Conservation (phyloP, 2,329 filamentous ascomycete genomes). For the Colletotrichum simmondsii region DNA sequence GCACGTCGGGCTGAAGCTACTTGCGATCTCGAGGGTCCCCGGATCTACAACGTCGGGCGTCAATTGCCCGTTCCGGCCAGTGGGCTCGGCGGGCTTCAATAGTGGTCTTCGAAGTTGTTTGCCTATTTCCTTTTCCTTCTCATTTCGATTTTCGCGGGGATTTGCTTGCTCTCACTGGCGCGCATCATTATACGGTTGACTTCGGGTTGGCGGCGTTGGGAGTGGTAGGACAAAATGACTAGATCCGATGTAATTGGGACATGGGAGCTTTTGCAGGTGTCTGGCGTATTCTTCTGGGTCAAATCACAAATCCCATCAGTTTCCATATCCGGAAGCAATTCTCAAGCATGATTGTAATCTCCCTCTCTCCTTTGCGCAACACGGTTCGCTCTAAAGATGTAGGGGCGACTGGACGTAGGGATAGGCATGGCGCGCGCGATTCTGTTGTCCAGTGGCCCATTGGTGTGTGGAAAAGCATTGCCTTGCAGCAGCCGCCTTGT, state of each 20-base stretch:
- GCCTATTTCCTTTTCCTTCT: neutral
- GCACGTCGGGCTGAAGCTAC: constrained; percentile 14
- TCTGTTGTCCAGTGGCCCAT: neutral
- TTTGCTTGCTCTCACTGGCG: neutral
- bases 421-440: neutral
- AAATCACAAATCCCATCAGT: neutral
- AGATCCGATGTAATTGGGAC: constrained; percentile 6
- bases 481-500: neutral
- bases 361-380: neutral
- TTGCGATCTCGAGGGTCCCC: constrained; percentile 7
- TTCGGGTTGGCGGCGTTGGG: constrained; percentile 20
- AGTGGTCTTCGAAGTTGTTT: neutral
- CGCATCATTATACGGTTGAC: constrained; percentile 11
- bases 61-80: neutral
- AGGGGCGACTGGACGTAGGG: neutral
- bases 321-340: constrained; percentile 15
- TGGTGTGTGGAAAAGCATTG: neutral
- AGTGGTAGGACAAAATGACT: neutral
- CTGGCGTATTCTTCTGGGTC: constrained; percentile 1
- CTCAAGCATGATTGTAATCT: neutral
- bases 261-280: constrained; percentile 8
- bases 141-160: constrained; percentile 6
- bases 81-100: neutral
- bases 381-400: neutral
- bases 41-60: constrained; percentile 28